Evolutionary conservation across 495 filamentous ascomycete species (phyloP), one percentile per base, ranked within the genome.

Genomic region (Glonium stellatum): DNA sequence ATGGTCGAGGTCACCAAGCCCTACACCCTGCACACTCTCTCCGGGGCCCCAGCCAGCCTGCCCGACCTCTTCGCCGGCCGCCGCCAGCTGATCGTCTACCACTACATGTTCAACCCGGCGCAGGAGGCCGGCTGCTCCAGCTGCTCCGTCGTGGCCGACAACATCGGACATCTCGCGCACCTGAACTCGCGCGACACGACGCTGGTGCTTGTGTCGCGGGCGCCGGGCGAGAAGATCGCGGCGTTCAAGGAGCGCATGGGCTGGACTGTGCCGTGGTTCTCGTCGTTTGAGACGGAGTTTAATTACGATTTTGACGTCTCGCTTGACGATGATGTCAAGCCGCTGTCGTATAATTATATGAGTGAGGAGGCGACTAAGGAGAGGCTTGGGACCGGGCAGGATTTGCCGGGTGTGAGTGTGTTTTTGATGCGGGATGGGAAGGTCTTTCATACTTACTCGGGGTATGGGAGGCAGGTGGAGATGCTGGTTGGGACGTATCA

Each of bases 11-110:
- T 78, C 50, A 59, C 69, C 54, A 73, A 75, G 51, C 47, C 51
- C 5, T 77, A 77, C 65, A 61, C 63, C 44, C 75, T 77, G 61
- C 64, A 72, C 39, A 69, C 67, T 0, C 67, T 70, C n/a, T 50
- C 50, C 23, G 72, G 75, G n/a, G 58, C 65, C 51, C 39, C 39
- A 3, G 62, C 67, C 18, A 71, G 54, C 18, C 71, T 79, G 19
- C 15, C 59, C 0, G 71, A 75, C 35, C 72, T 79, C 52, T 77
- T 78, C 61, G 66, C 64, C 15, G 69, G 62, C 57, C 71, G 71
- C 54, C 68, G 73, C 22, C 77, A 79, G 57, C 70, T 79, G 19
- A 73, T 78, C 50, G 52, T 79, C 31, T 79, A 79, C 61, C 75
- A 79, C 58, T 79, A 77, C 65, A 79, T 79, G 76, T 68, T 79